Conservation (phyloP, 495 filamentous ascomycete species). For the Cercophora sp. region DNA sequence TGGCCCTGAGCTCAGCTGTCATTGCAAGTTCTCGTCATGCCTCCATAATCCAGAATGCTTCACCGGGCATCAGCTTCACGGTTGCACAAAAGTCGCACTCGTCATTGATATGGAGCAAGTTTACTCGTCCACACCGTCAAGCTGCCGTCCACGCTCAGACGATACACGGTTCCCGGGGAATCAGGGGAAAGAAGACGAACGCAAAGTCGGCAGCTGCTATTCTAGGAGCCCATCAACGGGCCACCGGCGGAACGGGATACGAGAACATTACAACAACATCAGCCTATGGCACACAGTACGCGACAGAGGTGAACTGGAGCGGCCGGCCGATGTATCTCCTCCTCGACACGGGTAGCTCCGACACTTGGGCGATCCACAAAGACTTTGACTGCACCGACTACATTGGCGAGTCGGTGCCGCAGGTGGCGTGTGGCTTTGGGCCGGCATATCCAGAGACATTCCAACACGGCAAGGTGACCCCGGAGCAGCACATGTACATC, state of each 20-base stretch:
- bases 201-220: constrained; percentile 25
- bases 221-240: constrained; percentile 32
- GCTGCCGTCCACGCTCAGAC: not conserved
- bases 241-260: constrained; percentile 27
- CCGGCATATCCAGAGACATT: constrained; percentile 16
- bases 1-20: too few relatives aligned
- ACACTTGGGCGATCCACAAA: constrained; percentile 48
- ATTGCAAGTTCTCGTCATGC: too few relatives aligned
- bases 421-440: constrained; percentile 28
- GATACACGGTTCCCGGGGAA: constrained; percentile 15
- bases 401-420: constrained; percentile 18
- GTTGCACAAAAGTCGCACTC: constrained; percentile 9
- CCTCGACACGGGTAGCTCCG: constrained; percentile 62
- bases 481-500: constrained; percentile 53
- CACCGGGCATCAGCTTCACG: too few relatives aligned
- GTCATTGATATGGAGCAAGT: too few relatives aligned
- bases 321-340: constrained; percentile 34
- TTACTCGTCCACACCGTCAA: constrained; percentile 7
- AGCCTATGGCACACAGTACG: constrained; percentile 38
- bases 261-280: constrained; percentile 37
- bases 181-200: constrained; percentile 18
- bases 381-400: constrained; percentile 29
- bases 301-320: constrained; percentile 30
- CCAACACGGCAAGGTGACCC: constrained; percentile 23
- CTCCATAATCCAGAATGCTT: too few relatives aligned